phyloP scores from a whole-genome alignment of 768 basidiomycete species.

The Tephrocybe sp. region DNA sequence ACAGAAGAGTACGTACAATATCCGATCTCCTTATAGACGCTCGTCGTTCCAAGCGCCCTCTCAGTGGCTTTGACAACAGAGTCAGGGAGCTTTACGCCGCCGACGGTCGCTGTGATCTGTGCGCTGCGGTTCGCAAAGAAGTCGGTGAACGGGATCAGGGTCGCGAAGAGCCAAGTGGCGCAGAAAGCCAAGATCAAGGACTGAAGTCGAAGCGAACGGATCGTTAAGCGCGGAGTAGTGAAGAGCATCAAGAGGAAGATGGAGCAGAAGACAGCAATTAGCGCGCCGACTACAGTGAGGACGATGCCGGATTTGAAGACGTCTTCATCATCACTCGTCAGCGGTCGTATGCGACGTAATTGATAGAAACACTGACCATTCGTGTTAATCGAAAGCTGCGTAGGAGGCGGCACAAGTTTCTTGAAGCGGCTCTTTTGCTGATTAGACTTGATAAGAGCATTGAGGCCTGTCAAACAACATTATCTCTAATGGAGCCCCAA shows the following conservation, averaged over 20 bases:
- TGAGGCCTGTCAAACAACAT: slow-evolving; percentile 31
- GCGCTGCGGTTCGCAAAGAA: slow-evolving; percentile 42
- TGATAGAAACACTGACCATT: too few species aligned
- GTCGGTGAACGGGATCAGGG: slow-evolving; percentile 17
- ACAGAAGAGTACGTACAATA: slow-evolving; percentile 35
- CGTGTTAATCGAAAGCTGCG: slow-evolving; percentile 36
- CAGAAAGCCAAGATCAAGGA: slow-evolving; percentile 39
- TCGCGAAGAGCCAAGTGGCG: slow-evolving; percentile 44
- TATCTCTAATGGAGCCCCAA: background rate
- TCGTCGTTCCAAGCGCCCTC: slow-evolving; percentile 35
- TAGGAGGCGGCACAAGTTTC: slow-evolving; percentile 30
- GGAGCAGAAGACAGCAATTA: slow-evolving; percentile 31
- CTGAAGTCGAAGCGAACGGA: slow-evolving; percentile 33
- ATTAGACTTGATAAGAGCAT: slow-evolving; percentile 42
- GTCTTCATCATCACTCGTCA: slow-evolving; percentile 31
- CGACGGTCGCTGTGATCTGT: slow-evolving; percentile 43
- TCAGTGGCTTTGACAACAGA: slow-evolving; percentile 35
- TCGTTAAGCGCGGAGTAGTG: slow-evolving; percentile 14
- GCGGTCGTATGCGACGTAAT: too few species aligned
- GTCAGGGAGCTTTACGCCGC: slow-evolving; percentile 33
- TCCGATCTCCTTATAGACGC: slow-evolving; percentile 41
- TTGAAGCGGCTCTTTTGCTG: slow-evolving; percentile 32
- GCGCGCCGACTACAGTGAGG: slow-evolving; percentile 31
- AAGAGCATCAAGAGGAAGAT: slow-evolving; percentile 23
- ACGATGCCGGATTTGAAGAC: slow-evolving; percentile 38